Base-by-base conservation (phyloP, 331 rosid genomes). In the Rhamnella rubrinervis region DNA sequence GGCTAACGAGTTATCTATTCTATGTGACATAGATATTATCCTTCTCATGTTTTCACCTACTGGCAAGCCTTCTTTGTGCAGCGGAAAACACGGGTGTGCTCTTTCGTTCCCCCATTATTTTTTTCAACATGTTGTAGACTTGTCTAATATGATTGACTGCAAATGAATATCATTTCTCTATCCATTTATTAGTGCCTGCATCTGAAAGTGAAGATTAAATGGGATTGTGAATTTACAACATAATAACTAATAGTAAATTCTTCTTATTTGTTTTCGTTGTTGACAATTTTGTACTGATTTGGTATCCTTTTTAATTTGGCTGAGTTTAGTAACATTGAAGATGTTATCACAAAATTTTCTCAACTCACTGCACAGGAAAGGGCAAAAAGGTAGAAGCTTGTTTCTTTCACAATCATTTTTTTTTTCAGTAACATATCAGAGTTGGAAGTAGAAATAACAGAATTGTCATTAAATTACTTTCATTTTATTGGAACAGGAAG, bases 41-140 rank as follows among this genome's bases (percentile, higher is more conserved):
- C 96, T 92, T 71, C 98, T 92, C 71, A 92, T 92, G 98, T 92
- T 92, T 76, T 88, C 98, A 8, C 98, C 98, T 0, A 75, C 84
- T 10, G 96, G 95, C 66, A 92, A 89, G 74, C 98, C 98, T 56
- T 80, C 91, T 6, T 44, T 92, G 39, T 89, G 88, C 71, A 78
- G 83, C 12, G 96, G 95, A 53, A 79, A 81, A 37, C 92, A 85
- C 82, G 83, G 96, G 98, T 87, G 70, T 52, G 23, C 18, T 63
- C 59, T 7, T 19, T 52, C 53, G 15, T 55, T 41, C 49, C 6
- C 59, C 11, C 21, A 15, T 23, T 55, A 7, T 6, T 2, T 44
- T 9, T 10, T 1, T 44, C 3, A 10, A 44, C 49, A 44, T 9
- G 14, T 44, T 44, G 49, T 44, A 1, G 13, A 44, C 14, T 44